Evolutionary conservation across 441 rosid species (phyloP).

Genomic region (Pelargonium citronellum): DNA sequence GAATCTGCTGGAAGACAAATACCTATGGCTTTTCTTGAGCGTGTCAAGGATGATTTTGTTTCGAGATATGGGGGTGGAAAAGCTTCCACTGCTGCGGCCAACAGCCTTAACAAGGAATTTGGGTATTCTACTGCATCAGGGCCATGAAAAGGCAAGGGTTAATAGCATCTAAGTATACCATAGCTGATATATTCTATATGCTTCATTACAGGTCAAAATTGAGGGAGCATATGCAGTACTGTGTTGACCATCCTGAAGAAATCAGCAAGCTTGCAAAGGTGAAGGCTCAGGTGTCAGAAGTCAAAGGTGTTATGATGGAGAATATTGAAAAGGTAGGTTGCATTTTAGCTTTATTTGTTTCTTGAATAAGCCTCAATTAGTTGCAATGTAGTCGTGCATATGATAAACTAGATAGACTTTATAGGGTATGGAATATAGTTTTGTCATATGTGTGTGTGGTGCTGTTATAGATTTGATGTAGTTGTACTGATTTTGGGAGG

Average conservation of each 20-base stretch:
- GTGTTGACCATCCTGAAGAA: constrained; percentile 14
- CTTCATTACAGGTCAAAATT: constrained; percentile 9
- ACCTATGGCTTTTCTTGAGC: constrained; percentile 22
- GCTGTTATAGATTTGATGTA: background rate
- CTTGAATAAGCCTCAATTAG: background rate
- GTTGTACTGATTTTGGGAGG: constrained; percentile 1
- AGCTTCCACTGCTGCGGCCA: constrained; percentile 8
- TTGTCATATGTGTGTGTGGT: too few relatives aligned
- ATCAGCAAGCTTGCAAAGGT: constrained; percentile 14
- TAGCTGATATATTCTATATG: background rate
- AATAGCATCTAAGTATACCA: background rate
- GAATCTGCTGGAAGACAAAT: constrained; percentile 4
- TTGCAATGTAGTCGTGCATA: background rate
- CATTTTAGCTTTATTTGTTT: background rate
- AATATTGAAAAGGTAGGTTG: constrained; percentile 10
- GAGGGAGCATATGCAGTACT: constrained; percentile 18
- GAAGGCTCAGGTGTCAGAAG: constrained; percentile 17
- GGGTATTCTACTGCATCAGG: constrained; percentile 8
- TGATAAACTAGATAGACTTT: background rate
- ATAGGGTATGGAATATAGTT: background rate
- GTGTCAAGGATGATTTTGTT: constrained; percentile 17
- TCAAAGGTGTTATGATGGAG: constrained; percentile 18
- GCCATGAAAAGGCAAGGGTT: background rate
- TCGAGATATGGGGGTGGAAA: constrained; percentile 21
- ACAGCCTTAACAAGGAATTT: constrained; percentile 19